A percentile compares a stretch with the other conserved stretches of the same genome.
Evolutionary conservation across 2,329 filamentous ascomycete genomes (phyloP).

Genomic region (Nigrospora osmanthi): DNA sequence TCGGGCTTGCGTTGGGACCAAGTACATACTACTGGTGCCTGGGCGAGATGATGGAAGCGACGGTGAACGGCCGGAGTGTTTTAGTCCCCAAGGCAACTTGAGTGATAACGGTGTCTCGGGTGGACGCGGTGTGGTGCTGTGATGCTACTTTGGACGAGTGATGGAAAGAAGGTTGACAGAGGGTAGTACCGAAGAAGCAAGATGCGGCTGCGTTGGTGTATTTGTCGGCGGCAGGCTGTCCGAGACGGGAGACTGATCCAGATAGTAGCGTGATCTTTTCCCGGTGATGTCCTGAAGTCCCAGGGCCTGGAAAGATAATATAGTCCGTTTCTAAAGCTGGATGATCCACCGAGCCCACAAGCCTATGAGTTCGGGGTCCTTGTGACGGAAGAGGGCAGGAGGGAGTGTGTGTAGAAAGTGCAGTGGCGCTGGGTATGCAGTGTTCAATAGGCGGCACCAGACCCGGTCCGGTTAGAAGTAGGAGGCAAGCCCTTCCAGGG

Average conservation of each 20-base stretch:
- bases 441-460: background rate
- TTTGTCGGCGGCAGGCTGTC: slow-evolving; percentile 26
- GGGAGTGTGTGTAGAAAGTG: slow-evolving; percentile 2
- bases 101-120: slow-evolving; percentile 17
- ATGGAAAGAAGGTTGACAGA: slow-evolving; percentile 17
- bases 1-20: slow-evolving; percentile 18
- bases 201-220: slow-evolving; percentile 26
- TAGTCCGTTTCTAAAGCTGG: slow-evolving; percentile 10
- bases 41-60: slow-evolving; percentile 11
- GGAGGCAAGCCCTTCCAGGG: slow-evolving; percentile 1
- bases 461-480: background rate
- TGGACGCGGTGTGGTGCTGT: slow-evolving; percentile 9
- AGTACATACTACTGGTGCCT: slow-evolving; percentile 23
- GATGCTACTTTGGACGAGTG: slow-evolving; percentile 17
- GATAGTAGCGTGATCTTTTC: slow-evolving; percentile 24
- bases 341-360: slow-evolving; percentile 17
- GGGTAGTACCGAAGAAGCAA: slow-evolving; percentile 21
- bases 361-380: slow-evolving; percentile 8
- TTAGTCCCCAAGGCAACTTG: slow-evolving; percentile 24
- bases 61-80: slow-evolving; percentile 17
- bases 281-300: slow-evolving; percentile 11
- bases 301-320: slow-evolving; percentile 15
- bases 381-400: slow-evolving; percentile 3
- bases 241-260: slow-evolving; percentile 20
- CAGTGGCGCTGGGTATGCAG: background rate